Base-by-base conservation (phyloP, 129 eudicot genomes). In the Artemisia argyi region DNA sequence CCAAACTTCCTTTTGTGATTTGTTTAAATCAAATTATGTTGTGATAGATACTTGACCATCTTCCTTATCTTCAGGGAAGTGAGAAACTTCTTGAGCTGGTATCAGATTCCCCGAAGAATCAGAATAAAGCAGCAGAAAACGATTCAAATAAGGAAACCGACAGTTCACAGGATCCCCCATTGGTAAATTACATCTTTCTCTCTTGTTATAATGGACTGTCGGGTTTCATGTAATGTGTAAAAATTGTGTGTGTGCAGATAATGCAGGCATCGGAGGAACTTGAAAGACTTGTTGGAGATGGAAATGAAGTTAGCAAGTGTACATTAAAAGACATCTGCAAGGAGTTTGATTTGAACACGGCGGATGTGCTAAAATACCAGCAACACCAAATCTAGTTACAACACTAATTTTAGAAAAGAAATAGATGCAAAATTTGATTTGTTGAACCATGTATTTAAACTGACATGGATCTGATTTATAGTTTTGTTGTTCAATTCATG, bases 51-150 rank as follows among this genome's bases (percentile, higher is more conserved):
- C 46, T 72, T 46, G n/a, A 3, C 32, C 49, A 68, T 73, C 11
- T 13, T 61, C 15, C 42, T 59, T 49, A 67, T 14, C 9, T 39
- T 59, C 74, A 93, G 99, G 99, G 99, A 74, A 95, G 99, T 62
- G 85, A 91, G 80, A 95, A 84, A 74, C 99, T 95, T 80, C 91
- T 88, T 76, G 83, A 83, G 65, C 81, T 95, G 68, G 96, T 95
- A 76, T 86, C 90, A 14, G 96, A 95, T 70, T 71, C 80, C 58
- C 76, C 93, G 11, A 65, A 35, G 73, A 59, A 65, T 57, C 81
- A 18, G 65, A 64, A 22, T 46, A 77, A 79, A 51, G 68, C 57
- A 10, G 65, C 65, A 12, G 65, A 80, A 47, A 59, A 49, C 1
- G 28, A 12, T 61, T 72, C 83, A 11, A 67, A 72, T 44, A 39